Base-by-base conservation (phyloP, 306 rosid species). In the Styphnolobium japonicum region DNA sequence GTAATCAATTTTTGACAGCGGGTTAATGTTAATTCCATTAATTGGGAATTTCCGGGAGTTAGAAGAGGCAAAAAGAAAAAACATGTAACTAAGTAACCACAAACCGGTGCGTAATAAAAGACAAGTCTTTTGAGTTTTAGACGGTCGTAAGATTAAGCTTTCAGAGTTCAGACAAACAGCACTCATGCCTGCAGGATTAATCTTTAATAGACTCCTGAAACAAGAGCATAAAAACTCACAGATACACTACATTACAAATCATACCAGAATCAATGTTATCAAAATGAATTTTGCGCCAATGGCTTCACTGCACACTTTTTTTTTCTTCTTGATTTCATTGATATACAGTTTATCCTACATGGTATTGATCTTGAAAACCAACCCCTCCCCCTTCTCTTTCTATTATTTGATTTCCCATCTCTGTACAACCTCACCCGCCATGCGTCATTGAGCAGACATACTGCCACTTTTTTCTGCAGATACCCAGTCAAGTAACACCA, bases 371-470 rank as follows among this genome's bases (percentile, higher is more conserved):
- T 48, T 70, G 51, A 64, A 70, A 40, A 46, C 62, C 68, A 42
- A 0, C 5, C 31, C 40, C 56, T 33, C 25, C 23, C 46, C 53
- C 40, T 63, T 22, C 75, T 49, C 60, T 12, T 16, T 40, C 71
- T 61, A 36, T 58, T 70, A 65, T 53, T 67, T 46, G 45, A 51
- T 52, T 57, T 71, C 76, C 40, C 81, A 63, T 40, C 68, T 77
- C 77, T 66, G 49, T 51, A 71, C 83, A 83, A 48, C 80, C 80
- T 9, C 48, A 45, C 76, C 71, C 5, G 68, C 69, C 5, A 15
- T 63, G 37, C 62, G 45, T 63, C 52, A 6, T n/a, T 56, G 45
- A 29, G 52, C 11, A 80, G 67, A 45, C 72, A 63, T 18, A 46
- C 51, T 55, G 71, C 70, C 23, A n/a, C 71, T 66, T 65, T 43